phyloP scores from a whole-genome alignment of 495 filamentous ascomycete species.

The Aspergillus heteromorphus region DNA sequence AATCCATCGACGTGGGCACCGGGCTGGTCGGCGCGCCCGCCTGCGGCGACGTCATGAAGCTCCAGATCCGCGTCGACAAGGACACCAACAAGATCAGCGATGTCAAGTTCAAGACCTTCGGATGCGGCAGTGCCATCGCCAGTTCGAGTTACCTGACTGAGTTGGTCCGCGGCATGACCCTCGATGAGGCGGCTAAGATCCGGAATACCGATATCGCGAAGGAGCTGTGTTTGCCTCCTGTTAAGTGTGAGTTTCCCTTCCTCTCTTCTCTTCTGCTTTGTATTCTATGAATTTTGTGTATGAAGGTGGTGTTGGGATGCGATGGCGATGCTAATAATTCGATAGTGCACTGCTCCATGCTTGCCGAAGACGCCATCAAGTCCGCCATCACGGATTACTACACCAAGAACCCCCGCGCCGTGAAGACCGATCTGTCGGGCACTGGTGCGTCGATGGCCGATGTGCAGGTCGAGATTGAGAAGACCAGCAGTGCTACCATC shows the following conservation, averaged over 20 bases:
- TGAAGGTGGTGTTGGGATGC: no score
- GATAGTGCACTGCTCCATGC: conserved; percentile 88
- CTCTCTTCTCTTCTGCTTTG: not conserved
- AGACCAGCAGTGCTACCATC: conserved; percentile 24
- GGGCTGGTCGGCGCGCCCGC: conserved; percentile 91
- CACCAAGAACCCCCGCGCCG: conserved; percentile 80
- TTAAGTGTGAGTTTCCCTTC: conserved; percentile 65
- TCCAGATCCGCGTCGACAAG: conserved; percentile 95
- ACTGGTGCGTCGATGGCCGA: conserved; percentile 55
- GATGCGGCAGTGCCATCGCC: conserved; percentile 93
- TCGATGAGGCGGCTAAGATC: conserved; percentile 86
- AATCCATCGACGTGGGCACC: conserved; percentile 84
- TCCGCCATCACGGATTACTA: conserved; percentile 98
- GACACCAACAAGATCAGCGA: conserved; percentile 84
- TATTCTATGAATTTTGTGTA: not conserved
- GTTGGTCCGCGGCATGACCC: conserved; percentile 89
- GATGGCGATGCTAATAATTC: not conserved
- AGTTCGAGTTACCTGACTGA: conserved; percentile 87
- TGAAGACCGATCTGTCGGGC: conserved; percentile 66
- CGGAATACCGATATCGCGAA: conserved; percentile 97
- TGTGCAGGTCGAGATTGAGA: conserved; percentile 42
- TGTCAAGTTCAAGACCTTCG: conserved; percentile 98
- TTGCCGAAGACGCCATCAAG: conserved; percentile 99
- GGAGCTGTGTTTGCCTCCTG: conserved; percentile 93
- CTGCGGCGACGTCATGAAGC: conserved; percentile 95